phyloP scores from a whole-genome alignment of 345 rosid species.

The Hypericum perforatum region DNA sequence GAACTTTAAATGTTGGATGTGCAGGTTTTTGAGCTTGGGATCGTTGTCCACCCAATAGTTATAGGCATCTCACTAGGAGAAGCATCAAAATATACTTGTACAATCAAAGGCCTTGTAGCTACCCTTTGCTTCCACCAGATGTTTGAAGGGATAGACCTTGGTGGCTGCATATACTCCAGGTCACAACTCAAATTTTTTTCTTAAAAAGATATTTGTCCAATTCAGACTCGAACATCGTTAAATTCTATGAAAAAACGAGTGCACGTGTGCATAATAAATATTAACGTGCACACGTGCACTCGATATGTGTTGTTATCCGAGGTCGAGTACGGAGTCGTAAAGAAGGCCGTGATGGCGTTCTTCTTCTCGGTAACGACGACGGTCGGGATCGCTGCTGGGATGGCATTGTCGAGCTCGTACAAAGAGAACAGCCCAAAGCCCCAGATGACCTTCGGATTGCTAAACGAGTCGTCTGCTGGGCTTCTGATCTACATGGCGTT shows the following conservation, averaged over 20 bases:
- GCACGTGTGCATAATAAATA: neutral
- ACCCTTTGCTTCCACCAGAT: conserved; percentile 4
- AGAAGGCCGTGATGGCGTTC: neutral
- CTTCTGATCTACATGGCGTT: conserved; percentile 4
- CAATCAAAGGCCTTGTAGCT: conserved; percentile 1
- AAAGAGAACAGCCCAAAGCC: conserved; percentile 2
- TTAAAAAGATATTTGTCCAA: neutral
- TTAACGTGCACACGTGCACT: neutral
- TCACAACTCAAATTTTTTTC: neutral
- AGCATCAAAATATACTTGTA: conserved; percentile 1
- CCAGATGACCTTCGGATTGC: neutral
- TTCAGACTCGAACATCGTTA: neutral
- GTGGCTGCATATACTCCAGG: conserved; percentile 1
- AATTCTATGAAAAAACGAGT: neutral
- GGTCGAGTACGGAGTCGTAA: neutral
- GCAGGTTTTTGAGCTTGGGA: conserved; percentile 71
- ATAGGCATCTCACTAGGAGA: conserved; percentile 56
- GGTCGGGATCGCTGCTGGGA: neutral
- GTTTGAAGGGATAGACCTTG: conserved; percentile 2
- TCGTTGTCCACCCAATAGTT: conserved; percentile 67
- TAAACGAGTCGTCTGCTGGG: neutral
- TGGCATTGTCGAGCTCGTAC: neutral
- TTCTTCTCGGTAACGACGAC: neutral
- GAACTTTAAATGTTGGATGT: conserved; percentile 9
- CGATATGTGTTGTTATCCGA: neutral